These are phyloP conservation scores for Trichosporon ovoides DNA, from an alignment of 1,284 basidiomycete genomes.

Conservation along the genomic window DNA sequence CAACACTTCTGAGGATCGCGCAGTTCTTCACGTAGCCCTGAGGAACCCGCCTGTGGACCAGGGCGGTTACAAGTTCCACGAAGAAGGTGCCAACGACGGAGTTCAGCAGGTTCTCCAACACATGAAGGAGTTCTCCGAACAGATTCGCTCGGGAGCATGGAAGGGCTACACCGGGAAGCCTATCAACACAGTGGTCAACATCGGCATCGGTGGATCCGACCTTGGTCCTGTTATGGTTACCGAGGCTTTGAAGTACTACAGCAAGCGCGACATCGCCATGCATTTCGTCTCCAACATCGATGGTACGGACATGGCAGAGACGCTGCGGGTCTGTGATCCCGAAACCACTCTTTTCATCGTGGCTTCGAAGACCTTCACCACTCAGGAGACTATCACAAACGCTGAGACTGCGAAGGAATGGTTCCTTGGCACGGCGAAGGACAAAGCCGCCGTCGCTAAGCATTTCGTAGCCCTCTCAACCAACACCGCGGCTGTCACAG, in stretches of 20 bases:
- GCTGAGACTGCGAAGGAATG: conserved; percentile 88
- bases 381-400: conserved; percentile 99
- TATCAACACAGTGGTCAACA: conserved; percentile 94
- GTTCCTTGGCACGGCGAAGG: conserved; percentile 81
- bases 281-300: conserved; percentile 98
- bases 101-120: conserved; percentile 80
- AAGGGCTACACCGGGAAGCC: conserved; percentile 96
- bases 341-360: conserved; percentile 97
- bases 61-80: conserved; percentile 61
- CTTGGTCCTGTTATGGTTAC: conserved; percentile 98
- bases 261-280: conserved; percentile 77
- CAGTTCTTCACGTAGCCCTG: conserved; percentile 91
- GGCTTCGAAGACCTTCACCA: conserved; percentile 97
- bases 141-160: conserved; percentile 79
- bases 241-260: conserved; percentile 90
- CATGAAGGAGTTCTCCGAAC: conserved; percentile 84
- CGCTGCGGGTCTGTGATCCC: conserved; percentile 71
- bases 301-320: conserved; percentile 93
- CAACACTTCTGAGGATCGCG: conserved; percentile 95
- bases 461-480: conserved; percentile 98
- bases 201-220: conserved; percentile 97
- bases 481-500: conserved; percentile 87
- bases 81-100: conserved; percentile 70
- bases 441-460: conserved; percentile 90
- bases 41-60: conserved; percentile 63